Percentiles rank a stretch among this genome's conserved stretches.
phyloP scores from a whole-genome alignment of 164 flowering plant species.

The Piper betle region DNA sequence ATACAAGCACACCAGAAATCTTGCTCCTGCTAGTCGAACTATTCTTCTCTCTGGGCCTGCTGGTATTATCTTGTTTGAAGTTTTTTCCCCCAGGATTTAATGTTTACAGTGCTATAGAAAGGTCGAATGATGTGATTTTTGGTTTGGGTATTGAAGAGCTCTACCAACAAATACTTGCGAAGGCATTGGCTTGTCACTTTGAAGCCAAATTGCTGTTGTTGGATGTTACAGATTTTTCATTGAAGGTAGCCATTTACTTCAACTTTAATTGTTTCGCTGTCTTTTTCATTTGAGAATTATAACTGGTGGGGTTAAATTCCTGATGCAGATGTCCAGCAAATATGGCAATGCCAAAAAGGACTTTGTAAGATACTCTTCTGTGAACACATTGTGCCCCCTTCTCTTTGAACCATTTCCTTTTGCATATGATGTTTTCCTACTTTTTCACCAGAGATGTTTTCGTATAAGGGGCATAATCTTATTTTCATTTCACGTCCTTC shows the following conservation, averaged over 20 bases:
- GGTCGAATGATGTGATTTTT: neutral
- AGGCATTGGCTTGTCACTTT: slow-evolving; percentile 87
- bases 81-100: neutral
- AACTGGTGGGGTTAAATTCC: neutral
- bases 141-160: slow-evolving; percentile 36
- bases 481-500: neutral
- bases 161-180: slow-evolving; percentile 97
- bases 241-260: slow-evolving; percentile 39
- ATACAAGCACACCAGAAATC: slow-evolving; percentile 70
- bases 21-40: slow-evolving; percentile 83
- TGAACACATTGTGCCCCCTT: neutral
- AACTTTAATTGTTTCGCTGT: slow-evolving; percentile 1
- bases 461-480: too few species aligned
- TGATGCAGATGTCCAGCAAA: slow-evolving; percentile 72
- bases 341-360: slow-evolving; percentile 52
- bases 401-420: too few species aligned
- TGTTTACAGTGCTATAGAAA: neutral
- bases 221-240: slow-evolving; percentile 75
- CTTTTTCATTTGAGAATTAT: slow-evolving; percentile 1
- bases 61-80: slow-evolving; percentile 35
- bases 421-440: neutral
- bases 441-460: neutral
- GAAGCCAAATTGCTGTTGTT: slow-evolving; percentile 79
- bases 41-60: slow-evolving; percentile 94
- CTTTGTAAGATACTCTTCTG: slow-evolving; percentile 35